These are phyloP conservation scores for Crataegus laevigata DNA, from an alignment of 306 rosid species.

Conservation along the genomic window DNA sequence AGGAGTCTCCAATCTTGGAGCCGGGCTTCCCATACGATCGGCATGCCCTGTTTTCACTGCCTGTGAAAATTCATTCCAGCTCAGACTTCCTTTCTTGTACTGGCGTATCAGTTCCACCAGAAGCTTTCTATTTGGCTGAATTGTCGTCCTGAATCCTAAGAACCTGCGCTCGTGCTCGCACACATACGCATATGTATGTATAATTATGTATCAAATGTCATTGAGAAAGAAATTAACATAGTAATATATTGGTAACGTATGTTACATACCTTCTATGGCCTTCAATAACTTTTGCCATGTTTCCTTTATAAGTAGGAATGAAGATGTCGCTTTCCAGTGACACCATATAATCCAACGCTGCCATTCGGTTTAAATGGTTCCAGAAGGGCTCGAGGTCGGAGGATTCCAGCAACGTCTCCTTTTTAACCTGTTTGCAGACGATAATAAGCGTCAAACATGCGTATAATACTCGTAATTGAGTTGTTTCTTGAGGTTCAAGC, in stretches of 20 bases:
- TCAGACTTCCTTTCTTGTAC: constrained; percentile 26
- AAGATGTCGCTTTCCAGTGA: constrained; percentile 81
- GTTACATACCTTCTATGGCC: constrained; percentile 68
- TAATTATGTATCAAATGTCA: neutral
- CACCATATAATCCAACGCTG: constrained; percentile 83
- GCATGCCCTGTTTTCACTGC: constrained; percentile 35
- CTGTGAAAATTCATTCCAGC: constrained; percentile 35
- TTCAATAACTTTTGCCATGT: constrained; percentile 85
- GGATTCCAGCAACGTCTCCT: constrained; percentile 60
- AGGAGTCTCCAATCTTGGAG: constrained; percentile 20
- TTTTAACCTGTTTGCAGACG: constrained; percentile 51
- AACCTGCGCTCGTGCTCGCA: neutral
- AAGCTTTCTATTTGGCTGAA: constrained; percentile 13
- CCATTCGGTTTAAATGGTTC: constrained; percentile 82
- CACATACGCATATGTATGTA: neutral
- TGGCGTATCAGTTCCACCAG: constrained; percentile 26
- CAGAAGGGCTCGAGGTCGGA: constrained; percentile 59
- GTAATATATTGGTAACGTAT: neutral
- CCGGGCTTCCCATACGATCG: constrained; percentile 24
- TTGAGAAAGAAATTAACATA: neutral
- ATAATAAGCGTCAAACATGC: neutral
- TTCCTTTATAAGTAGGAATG: constrained; percentile 77
- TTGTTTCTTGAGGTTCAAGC: neutral
- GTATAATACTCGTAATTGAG: neutral
- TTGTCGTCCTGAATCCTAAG: constrained; percentile 32